These are phyloP conservation scores for Hansenula lynferdii DNA, from an alignment of 1,139 yeast species.

Conservation along the genomic window DNA sequence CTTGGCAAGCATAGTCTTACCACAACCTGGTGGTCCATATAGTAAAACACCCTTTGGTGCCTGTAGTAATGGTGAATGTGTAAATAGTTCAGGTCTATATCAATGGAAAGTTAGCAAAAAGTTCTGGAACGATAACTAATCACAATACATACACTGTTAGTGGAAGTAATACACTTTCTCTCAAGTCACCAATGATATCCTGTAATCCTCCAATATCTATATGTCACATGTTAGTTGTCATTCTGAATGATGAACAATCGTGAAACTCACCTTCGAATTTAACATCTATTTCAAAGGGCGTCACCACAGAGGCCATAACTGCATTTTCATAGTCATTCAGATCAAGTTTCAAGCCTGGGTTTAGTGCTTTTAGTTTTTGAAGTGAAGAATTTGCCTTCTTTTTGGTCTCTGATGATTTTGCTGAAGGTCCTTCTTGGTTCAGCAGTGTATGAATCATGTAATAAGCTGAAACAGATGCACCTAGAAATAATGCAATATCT, in stretches of 20 bases:
- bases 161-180: conserved; percentile 87
- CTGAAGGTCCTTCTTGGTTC: conserved; percentile 48
- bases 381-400: conserved; percentile 63
- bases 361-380: conserved; percentile 48
- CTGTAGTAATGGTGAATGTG: conserved; percentile 60
- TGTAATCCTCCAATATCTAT: conserved; percentile 87
- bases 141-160: conserved; percentile 53
- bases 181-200: conserved; percentile 71
- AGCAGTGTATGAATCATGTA: conserved; percentile 59
- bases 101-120: conserved; percentile 11
- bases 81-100: conserved; percentile 54
- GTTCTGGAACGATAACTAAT: no score
- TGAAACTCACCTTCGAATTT: conserved; percentile 50
- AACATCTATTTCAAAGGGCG: conserved; percentile 77
- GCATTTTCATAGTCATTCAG: conserved; percentile 76
- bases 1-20: conserved; percentile 95
- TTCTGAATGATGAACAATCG: conserved; percentile 28
- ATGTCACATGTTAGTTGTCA: conserved; percentile 22
- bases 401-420: conserved; percentile 60
- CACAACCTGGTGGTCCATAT: conserved; percentile 98
- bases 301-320: conserved; percentile 70
- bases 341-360: conserved; percentile 55
- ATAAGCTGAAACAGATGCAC: conserved; percentile 80
- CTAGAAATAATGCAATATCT: conserved; percentile 69
- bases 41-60: conserved; percentile 94